A percentile compares a stretch with the other conserved stretches of the same genome.
phyloP scores from a whole-genome alignment of 108 stramenopile species.

The Nitzschia palea region DNA sequence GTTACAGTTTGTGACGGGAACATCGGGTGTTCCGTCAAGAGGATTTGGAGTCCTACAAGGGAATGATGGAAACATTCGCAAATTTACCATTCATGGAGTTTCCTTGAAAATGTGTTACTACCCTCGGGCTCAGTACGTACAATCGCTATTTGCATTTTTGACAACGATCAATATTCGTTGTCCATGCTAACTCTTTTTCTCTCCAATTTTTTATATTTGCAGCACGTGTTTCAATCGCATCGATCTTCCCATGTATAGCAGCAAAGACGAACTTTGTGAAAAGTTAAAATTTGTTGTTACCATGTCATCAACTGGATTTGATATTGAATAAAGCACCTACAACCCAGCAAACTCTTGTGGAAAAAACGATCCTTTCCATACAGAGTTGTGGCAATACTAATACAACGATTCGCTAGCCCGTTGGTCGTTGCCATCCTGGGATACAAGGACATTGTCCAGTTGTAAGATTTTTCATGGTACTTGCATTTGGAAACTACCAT shows the following conservation, averaged over 20 bases:
- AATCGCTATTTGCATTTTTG: neutral
- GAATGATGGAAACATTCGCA: conserved; percentile 90
- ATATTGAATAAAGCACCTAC: too few relatives aligned
- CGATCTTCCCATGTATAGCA: conserved; percentile 87
- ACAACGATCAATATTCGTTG: neutral
- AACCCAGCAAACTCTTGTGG: too few relatives aligned
- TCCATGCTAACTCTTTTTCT: neutral
- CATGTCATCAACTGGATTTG: conserved; percentile 78
- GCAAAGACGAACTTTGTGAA: conserved; percentile 82
- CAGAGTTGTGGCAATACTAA: too few relatives aligned
- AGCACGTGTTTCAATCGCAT: conserved; percentile 97
- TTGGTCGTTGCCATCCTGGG: too few relatives aligned
- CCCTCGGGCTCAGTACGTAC: conserved; percentile 90
- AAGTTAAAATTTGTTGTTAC: conserved; percentile 92
- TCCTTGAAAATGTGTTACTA: conserved; percentile 68
- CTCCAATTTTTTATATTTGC: neutral
- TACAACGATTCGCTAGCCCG: too few relatives aligned
- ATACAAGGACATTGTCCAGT: too few relatives aligned
- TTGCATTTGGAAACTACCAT: too few relatives aligned
- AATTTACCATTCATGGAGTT: conserved; percentile 92
- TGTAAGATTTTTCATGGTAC: too few relatives aligned
- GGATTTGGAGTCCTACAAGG: conserved; percentile 94
- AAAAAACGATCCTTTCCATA: too few relatives aligned
- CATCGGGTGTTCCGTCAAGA: conserved; percentile 89
- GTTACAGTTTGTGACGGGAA: conserved; percentile 98